phyloP scores from a whole-genome alignment of 2,329 filamentous ascomycete genomes.

The Chalaropsis ovoidea region DNA sequence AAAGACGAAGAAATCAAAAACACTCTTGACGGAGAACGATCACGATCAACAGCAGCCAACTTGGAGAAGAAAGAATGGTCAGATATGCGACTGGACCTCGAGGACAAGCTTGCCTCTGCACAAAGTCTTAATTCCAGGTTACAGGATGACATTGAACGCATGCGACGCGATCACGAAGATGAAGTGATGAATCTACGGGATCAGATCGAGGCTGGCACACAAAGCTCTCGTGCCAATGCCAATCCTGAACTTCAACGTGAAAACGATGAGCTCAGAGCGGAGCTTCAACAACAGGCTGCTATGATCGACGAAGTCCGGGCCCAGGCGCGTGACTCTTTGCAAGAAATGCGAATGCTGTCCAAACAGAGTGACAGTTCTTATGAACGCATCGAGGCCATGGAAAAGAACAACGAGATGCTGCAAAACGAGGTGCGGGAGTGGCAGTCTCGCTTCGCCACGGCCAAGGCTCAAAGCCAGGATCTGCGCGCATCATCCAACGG shows the following conservation, averaged over 20 bases:
- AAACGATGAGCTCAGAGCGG: conserved; percentile 56
- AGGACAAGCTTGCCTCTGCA: conserved; percentile 63
- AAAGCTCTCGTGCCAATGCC: conserved; percentile 12
- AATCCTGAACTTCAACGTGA: conserved; percentile 49
- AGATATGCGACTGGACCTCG: conserved; percentile 54
- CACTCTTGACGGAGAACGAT: conserved; percentile 50
- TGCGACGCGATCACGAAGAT: conserved; percentile 57
- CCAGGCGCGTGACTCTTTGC: conserved; percentile 72
- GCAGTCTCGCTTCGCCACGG: conserved; percentile 78
- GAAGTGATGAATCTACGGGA: conserved; percentile 53
- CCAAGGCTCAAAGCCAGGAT: conserved; percentile 76
- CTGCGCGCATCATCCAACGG: conserved; percentile 73
- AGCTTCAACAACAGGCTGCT: conserved; percentile 63
- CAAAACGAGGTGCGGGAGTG: conserved; percentile 80
- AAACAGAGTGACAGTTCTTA: conserved; percentile 67
- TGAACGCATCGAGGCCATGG: conserved; percentile 71
- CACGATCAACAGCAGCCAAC: conserved; percentile 42
- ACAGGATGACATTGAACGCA: conserved; percentile 64
- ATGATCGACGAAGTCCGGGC: conserved; percentile 77
- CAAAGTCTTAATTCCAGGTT: conserved; percentile 70
- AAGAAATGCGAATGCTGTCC: conserved; percentile 81
- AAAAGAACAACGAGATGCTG: conserved; percentile 62
- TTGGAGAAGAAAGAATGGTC: conserved; percentile 62
- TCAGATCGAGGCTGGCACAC: conserved; percentile 41
- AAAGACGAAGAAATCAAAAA: conserved; percentile 61